These are phyloP conservation scores for Solanum gracilifrons DNA, from an alignment of 257 asterid genomes.

Conservation along the genomic window DNA sequence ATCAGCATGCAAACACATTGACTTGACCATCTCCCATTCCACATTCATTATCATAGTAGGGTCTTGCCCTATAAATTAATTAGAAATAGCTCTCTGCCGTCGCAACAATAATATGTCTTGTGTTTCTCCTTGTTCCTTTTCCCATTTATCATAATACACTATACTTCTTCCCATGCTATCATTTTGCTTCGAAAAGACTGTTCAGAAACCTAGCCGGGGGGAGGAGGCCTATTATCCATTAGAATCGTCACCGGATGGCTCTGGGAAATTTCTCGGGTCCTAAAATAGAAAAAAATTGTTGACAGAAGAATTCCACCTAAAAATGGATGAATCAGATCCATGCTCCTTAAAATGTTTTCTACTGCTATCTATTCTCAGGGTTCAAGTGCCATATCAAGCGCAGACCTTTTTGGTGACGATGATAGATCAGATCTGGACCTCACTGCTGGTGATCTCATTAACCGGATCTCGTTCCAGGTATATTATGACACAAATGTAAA, in stretches of 20 bases:
- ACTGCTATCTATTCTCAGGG: conserved; percentile 34
- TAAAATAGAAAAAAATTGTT: background rate
- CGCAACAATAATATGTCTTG: background rate
- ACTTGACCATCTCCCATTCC: background rate
- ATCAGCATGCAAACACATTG: background rate
- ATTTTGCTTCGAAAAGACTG: background rate
- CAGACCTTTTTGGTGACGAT: conserved; percentile 72
- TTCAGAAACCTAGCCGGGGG: background rate
- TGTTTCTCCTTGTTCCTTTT: background rate
- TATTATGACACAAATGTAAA: background rate
- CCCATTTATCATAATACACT: background rate
- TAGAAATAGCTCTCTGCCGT: background rate
- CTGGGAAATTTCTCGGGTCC: background rate
- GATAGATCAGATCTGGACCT: conserved; percentile 33
- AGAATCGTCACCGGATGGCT: background rate
- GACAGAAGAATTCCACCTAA: background rate
- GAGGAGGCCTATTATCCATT: background rate
- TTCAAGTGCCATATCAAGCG: conserved; percentile 85
- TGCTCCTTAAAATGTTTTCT: background rate
- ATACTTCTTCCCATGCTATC: background rate
- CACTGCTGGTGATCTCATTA: conserved; percentile 73
- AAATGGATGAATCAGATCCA: background rate
- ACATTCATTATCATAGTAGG: background rate
- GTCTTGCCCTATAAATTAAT: background rate
- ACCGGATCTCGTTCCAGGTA: conserved; percentile 93